Conservation (phyloP, 768 basidiomycete species). For the Termitomyces sp. region DNA sequence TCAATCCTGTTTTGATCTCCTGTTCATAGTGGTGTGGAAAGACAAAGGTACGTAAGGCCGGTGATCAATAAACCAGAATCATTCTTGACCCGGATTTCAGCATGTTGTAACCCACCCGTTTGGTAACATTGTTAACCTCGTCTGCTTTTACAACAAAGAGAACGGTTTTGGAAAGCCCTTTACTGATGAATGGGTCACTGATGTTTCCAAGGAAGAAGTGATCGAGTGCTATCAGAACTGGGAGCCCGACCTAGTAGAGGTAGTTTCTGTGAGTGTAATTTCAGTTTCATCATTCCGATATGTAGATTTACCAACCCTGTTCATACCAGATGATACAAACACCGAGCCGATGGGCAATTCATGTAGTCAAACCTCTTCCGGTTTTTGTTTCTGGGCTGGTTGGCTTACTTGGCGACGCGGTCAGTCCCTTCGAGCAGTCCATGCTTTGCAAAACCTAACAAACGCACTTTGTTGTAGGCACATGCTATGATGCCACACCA, state of each 20-base stretch:
- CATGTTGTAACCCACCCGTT: slow-evolving; percentile 22
- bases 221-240: not conserved
- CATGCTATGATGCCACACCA: slow-evolving; percentile 22
- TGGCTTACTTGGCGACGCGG: slow-evolving; percentile 7
- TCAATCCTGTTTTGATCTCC: not conserved
- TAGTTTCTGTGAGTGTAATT: not conserved
- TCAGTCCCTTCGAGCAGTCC: too few relatives aligned
- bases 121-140: slow-evolving; percentile 16
- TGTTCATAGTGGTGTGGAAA: slow-evolving; percentile 8
- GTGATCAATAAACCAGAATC: too few relatives aligned
- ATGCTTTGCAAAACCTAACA: not conserved
- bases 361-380: slow-evolving; percentile 29
- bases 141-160: slow-evolving; percentile 16
- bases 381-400: slow-evolving; percentile 10
- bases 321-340: slow-evolving; percentile 18
- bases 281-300: not conserved
- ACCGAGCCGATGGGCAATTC: slow-evolving; percentile 33
- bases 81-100: slow-evolving; percentile 3
- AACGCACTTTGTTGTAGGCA: slow-evolving; percentile 6
- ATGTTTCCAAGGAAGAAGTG: slow-evolving; percentile 3
- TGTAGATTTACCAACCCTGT: not conserved
- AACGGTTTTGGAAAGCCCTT: slow-evolving; percentile 15
- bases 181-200: slow-evolving; percentile 13
- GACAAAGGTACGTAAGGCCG: not conserved
- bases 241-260: slow-evolving; percentile 4